These are phyloP conservation scores for Wickerhamomyces kurtzmanii DNA, from an alignment of 805 yeast genomes.

Conservation along the genomic window DNA sequence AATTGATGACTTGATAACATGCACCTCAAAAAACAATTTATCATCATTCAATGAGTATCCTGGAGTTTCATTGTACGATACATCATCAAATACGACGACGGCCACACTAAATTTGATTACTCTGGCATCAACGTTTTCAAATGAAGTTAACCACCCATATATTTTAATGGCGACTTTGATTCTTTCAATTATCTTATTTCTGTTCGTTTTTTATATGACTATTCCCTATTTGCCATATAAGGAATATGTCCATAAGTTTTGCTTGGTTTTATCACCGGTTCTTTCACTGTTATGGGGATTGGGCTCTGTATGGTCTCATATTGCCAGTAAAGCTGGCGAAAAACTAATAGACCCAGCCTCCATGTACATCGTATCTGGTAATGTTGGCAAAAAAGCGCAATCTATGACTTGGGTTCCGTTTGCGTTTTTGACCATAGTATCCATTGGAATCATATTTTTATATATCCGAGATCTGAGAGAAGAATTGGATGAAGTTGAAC, in stretches of 20 bases:
- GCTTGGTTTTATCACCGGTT: constrained; percentile 22
- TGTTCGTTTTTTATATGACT: constrained; percentile 30
- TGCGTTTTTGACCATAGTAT: constrained; percentile 31
- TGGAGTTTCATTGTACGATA: constrained; percentile 24
- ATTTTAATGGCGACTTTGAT: constrained; percentile 38
- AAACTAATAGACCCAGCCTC: constrained; percentile 38
- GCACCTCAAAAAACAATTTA: constrained; percentile 23
- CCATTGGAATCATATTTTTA: constrained; percentile 25
- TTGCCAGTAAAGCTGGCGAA: constrained; percentile 37
- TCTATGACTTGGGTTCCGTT: constrained; percentile 57
- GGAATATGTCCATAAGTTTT: constrained; percentile 14
- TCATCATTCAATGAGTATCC: constrained; percentile 16
- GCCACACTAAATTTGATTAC: constrained; percentile 33
- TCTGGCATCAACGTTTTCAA: constrained; percentile 34
- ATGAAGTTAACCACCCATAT: constrained; percentile 42
- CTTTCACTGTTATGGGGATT: constrained; percentile 47
- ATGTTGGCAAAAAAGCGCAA: constrained; percentile 40
- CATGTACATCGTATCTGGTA: constrained; percentile 34
- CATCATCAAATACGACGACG: constrained; percentile 20
- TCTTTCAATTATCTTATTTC: constrained; percentile 28
- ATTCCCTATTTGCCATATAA: constrained; percentile 42
- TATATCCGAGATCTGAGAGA: constrained; percentile 23
- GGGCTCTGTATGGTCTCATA: constrained; percentile 56
- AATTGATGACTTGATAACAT: constrained; percentile 20
- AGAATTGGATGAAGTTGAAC: constrained; percentile 13